Conservation (phyloP, 495 filamentous ascomycete species). For the Aspergillus nidulans region DNA sequence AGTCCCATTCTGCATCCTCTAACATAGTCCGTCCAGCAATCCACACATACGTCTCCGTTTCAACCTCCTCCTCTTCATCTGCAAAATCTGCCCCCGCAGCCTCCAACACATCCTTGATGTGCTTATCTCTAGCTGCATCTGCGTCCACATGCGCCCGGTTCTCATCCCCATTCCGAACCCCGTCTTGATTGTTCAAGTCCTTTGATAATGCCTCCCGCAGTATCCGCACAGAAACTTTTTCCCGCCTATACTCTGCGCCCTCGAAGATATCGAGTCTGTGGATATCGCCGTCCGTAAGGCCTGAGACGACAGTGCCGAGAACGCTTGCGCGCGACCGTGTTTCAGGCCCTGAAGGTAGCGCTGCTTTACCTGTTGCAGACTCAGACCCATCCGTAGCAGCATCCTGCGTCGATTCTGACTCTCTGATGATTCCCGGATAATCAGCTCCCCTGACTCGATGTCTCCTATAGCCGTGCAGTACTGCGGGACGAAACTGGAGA, state of each 20-base stretch:
- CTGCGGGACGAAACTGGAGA: constrained; percentile 65
- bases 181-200: not conserved
- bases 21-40: constrained; percentile 41
- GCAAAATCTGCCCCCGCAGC: constrained; percentile 25
- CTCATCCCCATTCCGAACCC: constrained; percentile 2
- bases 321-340: constrained; percentile 41
- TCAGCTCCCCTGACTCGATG: constrained; percentile 63
- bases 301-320: constrained; percentile 72
- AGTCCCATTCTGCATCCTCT: constrained; percentile 76
- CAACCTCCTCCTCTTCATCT: constrained; percentile 48
- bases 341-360: not conserved
- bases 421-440: constrained; percentile 77
- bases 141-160: constrained; percentile 7
- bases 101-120: constrained; percentile 31
- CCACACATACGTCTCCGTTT: constrained; percentile 78
- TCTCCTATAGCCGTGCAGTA: constrained; percentile 68
- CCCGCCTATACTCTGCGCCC: constrained; percentile 66
- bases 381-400: not conserved
- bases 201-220: constrained; percentile 37
- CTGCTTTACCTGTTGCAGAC: not conserved
- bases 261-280: constrained; percentile 79
- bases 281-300: constrained; percentile 73
- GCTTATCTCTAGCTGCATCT: constrained; percentile 9
- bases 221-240: constrained; percentile 54
- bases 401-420: not conserved